Conservation (phyloP, 305 asterid genomes). For the Nicotiana rustica region DNA sequence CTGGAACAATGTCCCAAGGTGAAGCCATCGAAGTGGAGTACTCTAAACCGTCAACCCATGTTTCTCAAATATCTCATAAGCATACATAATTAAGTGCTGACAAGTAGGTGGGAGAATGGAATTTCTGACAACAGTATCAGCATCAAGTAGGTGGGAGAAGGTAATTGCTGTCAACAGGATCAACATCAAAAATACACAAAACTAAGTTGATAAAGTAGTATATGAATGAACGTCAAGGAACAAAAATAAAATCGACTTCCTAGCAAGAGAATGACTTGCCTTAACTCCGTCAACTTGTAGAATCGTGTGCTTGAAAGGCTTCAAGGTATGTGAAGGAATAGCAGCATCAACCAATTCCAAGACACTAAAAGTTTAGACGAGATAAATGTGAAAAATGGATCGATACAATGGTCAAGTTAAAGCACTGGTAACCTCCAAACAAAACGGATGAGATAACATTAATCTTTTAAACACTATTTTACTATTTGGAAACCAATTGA, state of each 20-base stretch:
- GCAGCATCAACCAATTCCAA: conserved; percentile 99
- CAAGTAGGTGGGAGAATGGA: not conserved
- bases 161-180: conserved; percentile 13
- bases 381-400: conserved; percentile 27
- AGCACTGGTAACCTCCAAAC: conserved; percentile 17
- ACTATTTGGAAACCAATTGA: not conserved
- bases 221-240: not conserved
- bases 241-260: not conserved
- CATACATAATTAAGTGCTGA: conserved; percentile 12
- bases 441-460: conserved; percentile 1
- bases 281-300: conserved; percentile 90
- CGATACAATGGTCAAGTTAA: conserved; percentile 10
- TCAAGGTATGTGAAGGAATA: conserved; percentile 69
- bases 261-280: conserved; percentile 56
- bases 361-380: conserved; percentile 53
- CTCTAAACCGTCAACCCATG: conserved; percentile 1
- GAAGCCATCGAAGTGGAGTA: not conserved
- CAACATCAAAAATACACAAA: conserved; percentile 32
- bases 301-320: conserved; percentile 74
- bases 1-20: not conserved
- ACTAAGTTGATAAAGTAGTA: conserved; percentile 27
- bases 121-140: not conserved
- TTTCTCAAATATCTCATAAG: conserved; percentile 25
- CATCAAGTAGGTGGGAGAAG: not conserved
- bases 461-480: not conserved